Base-by-base conservation (phyloP, 2,329 filamentous ascomycete species). In the Cephalotrichum gorgonifer region DNA sequence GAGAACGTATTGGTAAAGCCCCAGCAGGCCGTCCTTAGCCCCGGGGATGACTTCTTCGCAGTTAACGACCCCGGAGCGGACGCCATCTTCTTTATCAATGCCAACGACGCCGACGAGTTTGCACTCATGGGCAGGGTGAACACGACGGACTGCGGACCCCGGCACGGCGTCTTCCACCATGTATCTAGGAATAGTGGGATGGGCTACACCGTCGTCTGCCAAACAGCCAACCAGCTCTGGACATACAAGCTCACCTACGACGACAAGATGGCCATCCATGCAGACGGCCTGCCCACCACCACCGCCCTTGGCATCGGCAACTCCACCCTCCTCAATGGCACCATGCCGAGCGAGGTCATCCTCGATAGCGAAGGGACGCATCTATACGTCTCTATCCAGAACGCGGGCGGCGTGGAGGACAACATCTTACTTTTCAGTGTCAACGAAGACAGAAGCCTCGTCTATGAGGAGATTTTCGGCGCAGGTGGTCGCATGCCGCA, bases 351-450 rank as follows among this genome's bases (percentile, higher is more conserved):
- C 42, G 73, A 70, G 58, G 57, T 77, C 35, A 59, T 65, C 50
- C 57, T 75, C 30, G 60, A 66, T 8, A 56, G 57, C 25, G 68
- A 71, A 60, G 63, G 62, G 57, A 59, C 58, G 54, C 62, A 74
- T 59, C 55, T 76, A 17, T 76, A 76, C 59, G 65, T 76, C 47
- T 72, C 72, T 33, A 77, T 77, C 65, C 71, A 74, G 4, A 54
- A 74, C 25, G 70, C 65, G 1, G 72, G 70, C 48, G 64, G 66
- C 31, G 54, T 54, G 3, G 68, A 66, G 8, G 74, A 77, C 61
- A 70, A 61, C 55, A 68, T 77, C 55, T 65, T 71, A 6, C 69
- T 70, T 58, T 74, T 76, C 57, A 59, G 59, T 55, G 54, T 69
- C 39, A 57, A 17, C n/a, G 25, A 61, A 44, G 49, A 52, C 27